phyloP scores from a whole-genome alignment of 139 green algal genomes.

The Desmodesmus armatus region DNA sequence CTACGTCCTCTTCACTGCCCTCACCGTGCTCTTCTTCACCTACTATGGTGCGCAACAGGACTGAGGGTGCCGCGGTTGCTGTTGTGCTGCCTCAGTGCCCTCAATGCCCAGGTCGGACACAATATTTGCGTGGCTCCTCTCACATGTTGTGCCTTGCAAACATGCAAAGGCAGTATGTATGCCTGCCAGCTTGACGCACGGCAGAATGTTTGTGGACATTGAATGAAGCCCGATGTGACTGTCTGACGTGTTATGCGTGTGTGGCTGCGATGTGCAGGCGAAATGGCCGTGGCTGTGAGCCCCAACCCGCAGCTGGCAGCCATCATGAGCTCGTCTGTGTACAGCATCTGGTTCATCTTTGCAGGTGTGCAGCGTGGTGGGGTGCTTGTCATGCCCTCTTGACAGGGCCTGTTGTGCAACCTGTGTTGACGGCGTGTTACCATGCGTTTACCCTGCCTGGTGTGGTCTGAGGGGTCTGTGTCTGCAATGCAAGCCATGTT shows the following conservation, averaged over 20 bases:
- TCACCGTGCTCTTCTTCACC: conserved; percentile 69
- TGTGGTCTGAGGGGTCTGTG: background rate
- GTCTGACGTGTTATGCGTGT: no score
- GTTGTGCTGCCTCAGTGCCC: no score
- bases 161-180: no score
- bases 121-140: no score
- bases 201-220: no score
- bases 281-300: conserved; percentile 63
- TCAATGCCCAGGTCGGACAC: no score
- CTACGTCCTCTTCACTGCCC: conserved; percentile 67
- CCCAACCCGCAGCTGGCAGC: conserved; percentile 60
- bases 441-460: no score
- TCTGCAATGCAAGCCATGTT: background rate
- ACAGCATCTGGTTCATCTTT: conserved; percentile 37
- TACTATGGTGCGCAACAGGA: conserved; percentile 56
- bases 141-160: no score
- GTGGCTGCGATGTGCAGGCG: conserved; percentile 29
- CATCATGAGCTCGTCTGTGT: conserved; percentile 20
- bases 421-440: background rate
- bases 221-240: no score
- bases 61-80: no score
- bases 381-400: no score
- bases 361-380: background rate
- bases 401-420: background rate
- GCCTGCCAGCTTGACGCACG: no score